A percentile compares a stretch with the other conserved stretches of the same genome.
Conservation (phyloP, 73 alveolate genomes). For the Tetrahymena thermophila region DNA sequence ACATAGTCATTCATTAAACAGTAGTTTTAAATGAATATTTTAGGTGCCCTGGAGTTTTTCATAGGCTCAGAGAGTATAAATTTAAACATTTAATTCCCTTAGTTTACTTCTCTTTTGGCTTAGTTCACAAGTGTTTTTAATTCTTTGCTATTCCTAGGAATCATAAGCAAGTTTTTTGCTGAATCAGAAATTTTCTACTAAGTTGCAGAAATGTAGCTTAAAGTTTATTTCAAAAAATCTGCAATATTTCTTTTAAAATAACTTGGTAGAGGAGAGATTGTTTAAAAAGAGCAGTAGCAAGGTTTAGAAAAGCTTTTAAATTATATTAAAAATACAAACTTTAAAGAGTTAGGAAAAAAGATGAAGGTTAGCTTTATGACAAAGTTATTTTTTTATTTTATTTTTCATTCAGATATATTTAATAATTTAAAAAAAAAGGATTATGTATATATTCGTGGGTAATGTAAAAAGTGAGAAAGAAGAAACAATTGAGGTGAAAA, state of each 20-base stretch:
- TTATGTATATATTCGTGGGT: not conserved
- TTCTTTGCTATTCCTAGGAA: not conserved
- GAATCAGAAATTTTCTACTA: not conserved
- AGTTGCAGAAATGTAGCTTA: not conserved
- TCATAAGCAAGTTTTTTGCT: not conserved
- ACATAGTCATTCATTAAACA: not conserved
- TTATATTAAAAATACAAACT: not conserved
- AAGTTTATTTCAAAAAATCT: not conserved
- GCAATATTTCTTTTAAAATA: not conserved
- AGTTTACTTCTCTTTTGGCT: not conserved
- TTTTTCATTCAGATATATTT: not conserved
- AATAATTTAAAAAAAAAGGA: not conserved
- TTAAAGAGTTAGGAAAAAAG: not conserved
- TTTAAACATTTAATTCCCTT: not conserved
- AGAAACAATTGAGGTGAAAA: not conserved
- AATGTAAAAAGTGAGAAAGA: not conserved
- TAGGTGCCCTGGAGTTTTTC: not conserved
- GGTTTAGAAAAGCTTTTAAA: not conserved
- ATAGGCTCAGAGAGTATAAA: not conserved
- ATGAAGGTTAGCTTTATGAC: not conserved
- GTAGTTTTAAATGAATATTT: not conserved
- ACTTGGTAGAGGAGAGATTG: not conserved
- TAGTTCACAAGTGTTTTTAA: not conserved
- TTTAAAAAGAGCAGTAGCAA: not conserved
- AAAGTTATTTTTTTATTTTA: not conserved